Percentiles rank a stretch among this genome's conserved stretches.
Evolutionary conservation across 2,329 filamentous ascomycete species (phyloP).

Genomic region (Epichloe sylvatica): DNA sequence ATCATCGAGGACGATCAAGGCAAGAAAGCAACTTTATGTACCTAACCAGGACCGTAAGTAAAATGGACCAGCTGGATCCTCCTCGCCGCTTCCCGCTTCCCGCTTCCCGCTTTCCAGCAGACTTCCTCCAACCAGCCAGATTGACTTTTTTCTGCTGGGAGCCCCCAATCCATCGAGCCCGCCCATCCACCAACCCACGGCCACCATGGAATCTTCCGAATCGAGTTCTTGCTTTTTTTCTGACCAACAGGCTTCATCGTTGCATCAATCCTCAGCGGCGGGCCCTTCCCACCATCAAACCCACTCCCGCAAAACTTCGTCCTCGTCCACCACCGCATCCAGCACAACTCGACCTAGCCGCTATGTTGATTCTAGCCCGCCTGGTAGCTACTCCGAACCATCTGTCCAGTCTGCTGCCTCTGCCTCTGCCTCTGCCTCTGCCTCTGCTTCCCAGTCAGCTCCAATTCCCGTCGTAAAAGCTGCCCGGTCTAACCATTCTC

Average conservation of each 20-base stretch:
- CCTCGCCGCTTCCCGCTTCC: neutral
- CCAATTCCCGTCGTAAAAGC: conserved; percentile 27
- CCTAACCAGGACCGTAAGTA: neutral
- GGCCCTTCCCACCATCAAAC: neutral
- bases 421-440: conserved; percentile 20
- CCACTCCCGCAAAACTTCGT: conserved; percentile 25
- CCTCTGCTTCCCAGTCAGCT: conserved; percentile 31
- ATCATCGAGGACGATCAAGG: neutral
- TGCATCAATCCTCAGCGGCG: neutral
- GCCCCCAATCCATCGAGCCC: neutral
- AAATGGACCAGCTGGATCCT: neutral
- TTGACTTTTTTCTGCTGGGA: conserved; percentile 1
- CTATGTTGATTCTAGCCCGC: conserved; percentile 45
- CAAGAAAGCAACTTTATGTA: neutral
- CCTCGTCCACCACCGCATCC: conserved; percentile 25
- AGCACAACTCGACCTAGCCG: conserved; percentile 37
- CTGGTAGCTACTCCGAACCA: conserved; percentile 41
- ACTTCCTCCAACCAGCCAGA: neutral
- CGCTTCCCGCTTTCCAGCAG: neutral
- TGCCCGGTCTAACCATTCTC: conserved; percentile 27
- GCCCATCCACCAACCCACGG: neutral
- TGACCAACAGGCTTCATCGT: neutral
- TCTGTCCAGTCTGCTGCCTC: conserved; percentile 46
- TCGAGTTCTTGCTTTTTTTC: neutral
- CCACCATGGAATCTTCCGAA: conserved; percentile 4